Conservation (phyloP, 1,139 yeast species). For the Protomyces gravidus region DNA sequence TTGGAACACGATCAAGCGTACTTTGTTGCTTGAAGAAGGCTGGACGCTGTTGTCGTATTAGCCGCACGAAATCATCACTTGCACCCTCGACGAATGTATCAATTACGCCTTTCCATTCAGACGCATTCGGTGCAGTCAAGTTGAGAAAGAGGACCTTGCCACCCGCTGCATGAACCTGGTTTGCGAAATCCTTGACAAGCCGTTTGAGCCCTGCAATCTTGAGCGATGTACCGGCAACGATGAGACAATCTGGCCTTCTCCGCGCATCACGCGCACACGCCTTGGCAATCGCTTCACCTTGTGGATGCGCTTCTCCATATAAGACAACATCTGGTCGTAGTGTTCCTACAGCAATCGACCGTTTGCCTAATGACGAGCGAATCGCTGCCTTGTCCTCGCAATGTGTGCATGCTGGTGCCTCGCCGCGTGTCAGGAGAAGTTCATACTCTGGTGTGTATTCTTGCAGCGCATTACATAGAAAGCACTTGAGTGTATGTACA, state of each 20-base stretch:
- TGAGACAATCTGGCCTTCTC: constrained; percentile 56
- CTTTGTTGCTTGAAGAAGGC: constrained; percentile 56
- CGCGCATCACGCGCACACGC: constrained; percentile 56
- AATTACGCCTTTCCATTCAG: constrained; percentile 53
- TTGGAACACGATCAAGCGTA: constrained; percentile 2
- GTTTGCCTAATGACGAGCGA: constrained; percentile 57
- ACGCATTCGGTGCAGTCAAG: constrained; percentile 48
- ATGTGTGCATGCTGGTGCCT: constrained; percentile 59
- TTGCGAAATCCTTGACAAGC: constrained; percentile 57
- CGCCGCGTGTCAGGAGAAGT: constrained; percentile 49
- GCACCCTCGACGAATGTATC: constrained; percentile 74
- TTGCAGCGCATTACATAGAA: constrained; percentile 56
- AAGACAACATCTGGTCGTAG: constrained; percentile 70
- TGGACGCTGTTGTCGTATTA: constrained; percentile 43
- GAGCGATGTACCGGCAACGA: constrained; percentile 72
- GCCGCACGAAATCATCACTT: constrained; percentile 70
- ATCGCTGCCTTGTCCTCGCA: constrained; percentile 48
- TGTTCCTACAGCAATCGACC: constrained; percentile 59
- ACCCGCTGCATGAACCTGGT: constrained; percentile 53
- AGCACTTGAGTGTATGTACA: constrained; percentile 67
- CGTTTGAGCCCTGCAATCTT: constrained; percentile 70
- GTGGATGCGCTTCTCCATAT: constrained; percentile 77
- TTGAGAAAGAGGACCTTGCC: constrained; percentile 65
- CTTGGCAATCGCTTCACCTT: constrained; percentile 59
- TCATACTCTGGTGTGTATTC: constrained; percentile 60